Conservation (phyloP, 1,139 yeast species). For the Eremothecium sinecaudum region DNA sequence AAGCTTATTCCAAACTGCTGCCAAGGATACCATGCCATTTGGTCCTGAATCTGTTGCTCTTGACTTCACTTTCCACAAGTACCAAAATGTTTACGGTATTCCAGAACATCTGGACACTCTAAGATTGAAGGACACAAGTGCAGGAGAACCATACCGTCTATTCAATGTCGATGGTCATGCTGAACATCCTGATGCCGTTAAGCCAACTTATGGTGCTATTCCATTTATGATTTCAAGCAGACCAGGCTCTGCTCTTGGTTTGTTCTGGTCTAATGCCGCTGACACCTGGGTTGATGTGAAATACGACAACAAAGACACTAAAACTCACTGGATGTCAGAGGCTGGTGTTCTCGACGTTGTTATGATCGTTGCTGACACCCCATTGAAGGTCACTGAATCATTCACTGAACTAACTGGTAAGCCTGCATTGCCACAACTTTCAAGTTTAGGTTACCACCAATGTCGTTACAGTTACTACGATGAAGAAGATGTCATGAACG, state of each 20-base stretch:
- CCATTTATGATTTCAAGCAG: slow-evolving; percentile 74
- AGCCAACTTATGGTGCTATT: slow-evolving; percentile 92
- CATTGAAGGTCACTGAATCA: slow-evolving; percentile 48
- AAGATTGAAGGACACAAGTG: slow-evolving; percentile 53
- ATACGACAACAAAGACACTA: slow-evolving; percentile 28
- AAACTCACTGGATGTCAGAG: slow-evolving; percentile 91
- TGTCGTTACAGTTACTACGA: slow-evolving; percentile 96
- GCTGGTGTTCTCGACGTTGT: slow-evolving; percentile 73
- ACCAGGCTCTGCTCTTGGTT: slow-evolving; percentile 52
- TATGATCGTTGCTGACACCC: slow-evolving; percentile 54
- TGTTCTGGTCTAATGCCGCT: slow-evolving; percentile 89
- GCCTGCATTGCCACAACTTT: slow-evolving; percentile 64
- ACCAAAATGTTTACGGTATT: slow-evolving; percentile 68
- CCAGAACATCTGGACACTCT: slow-evolving; percentile 91
- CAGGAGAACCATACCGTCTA: slow-evolving; percentile 68
- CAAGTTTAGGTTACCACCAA: slow-evolving; percentile 86
- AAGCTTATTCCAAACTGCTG: slow-evolving; percentile 55
- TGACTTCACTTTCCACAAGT: slow-evolving; percentile 60
- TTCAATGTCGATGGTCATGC: slow-evolving; percentile 93
- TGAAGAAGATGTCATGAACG: slow-evolving; percentile 69
- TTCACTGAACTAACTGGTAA: slow-evolving; percentile 73
- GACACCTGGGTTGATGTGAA: slow-evolving; percentile 81
- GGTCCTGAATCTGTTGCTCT: slow-evolving; percentile 89
- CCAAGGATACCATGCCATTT: slow-evolving; percentile 50
- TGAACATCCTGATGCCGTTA: slow-evolving; percentile 68